phyloP scores from a whole-genome alignment of 1,284 basidiomycete genomes.

The Ustilago vetiveriae region DNA sequence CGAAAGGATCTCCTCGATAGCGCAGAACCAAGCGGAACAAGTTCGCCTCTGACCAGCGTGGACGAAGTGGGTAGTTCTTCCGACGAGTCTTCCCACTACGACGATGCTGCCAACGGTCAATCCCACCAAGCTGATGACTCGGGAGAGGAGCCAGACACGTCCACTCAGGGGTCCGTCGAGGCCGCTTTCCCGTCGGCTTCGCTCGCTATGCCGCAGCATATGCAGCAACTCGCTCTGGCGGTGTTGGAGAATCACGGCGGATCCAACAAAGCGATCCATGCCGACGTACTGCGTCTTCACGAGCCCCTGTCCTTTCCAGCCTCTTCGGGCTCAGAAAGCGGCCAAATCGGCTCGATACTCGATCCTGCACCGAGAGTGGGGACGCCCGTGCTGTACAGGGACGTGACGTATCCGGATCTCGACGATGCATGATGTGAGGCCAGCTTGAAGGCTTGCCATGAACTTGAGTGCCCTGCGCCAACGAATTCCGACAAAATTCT shows the following conservation, averaged over 20 bases:
- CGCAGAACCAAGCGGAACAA: not conserved
- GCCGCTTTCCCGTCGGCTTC: not conserved
- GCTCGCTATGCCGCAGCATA: slow-evolving; percentile 15
- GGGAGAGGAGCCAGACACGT: slow-evolving; percentile 1
- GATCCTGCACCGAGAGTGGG: slow-evolving; percentile 1
- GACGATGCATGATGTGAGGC: not conserved
- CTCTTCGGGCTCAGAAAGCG: slow-evolving; percentile 9
- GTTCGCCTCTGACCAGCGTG: slow-evolving; percentile 25
- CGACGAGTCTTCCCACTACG: slow-evolving; percentile 6
- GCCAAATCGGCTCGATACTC: slow-evolving; percentile 8
- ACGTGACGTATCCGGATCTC: slow-evolving; percentile 5
- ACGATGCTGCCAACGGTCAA: not conserved
- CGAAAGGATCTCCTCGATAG: not conserved
- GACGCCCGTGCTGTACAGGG: slow-evolving; percentile 5
- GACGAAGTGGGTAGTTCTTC: slow-evolving; percentile 6
- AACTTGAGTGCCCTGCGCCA: too few species aligned
- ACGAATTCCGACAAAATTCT: too few species aligned
- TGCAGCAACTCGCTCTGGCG: slow-evolving; percentile 31
- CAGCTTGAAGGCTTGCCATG: too few species aligned
- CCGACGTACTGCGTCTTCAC: slow-evolving; percentile 1
- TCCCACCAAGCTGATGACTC: not conserved
- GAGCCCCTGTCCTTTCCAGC: slow-evolving; percentile 7
- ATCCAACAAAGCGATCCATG: slow-evolving; percentile 1
- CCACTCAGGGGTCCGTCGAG: not conserved
- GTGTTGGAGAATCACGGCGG: slow-evolving; percentile 11